phyloP scores from a whole-genome alignment of 768 basidiomycete species.

The Sistotremastrum suecicum region DNA sequence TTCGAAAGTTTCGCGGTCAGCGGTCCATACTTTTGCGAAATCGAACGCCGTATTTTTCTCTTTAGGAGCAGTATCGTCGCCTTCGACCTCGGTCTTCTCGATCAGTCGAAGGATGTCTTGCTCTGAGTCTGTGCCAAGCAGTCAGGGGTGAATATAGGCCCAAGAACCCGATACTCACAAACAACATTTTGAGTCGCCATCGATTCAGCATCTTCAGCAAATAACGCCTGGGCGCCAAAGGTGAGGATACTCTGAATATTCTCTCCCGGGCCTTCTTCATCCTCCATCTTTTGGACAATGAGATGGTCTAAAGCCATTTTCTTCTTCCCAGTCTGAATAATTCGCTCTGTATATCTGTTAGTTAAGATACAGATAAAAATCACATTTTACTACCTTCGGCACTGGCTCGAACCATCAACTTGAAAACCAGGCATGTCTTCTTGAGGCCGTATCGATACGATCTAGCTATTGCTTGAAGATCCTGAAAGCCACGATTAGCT shows the following conservation, averaged over 20 bases:
- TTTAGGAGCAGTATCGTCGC: constrained; percentile 32
- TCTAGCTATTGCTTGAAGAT: constrained; percentile 90
- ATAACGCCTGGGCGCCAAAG: constrained; percentile 77
- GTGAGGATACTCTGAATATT: constrained; percentile 84
- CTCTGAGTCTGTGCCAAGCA: constrained; percentile 43
- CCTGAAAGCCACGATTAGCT: constrained; percentile 25
- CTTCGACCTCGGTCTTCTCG: constrained; percentile 68
- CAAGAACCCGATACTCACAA: constrained; percentile 29
- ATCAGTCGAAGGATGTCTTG: constrained; percentile 78
- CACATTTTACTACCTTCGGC: constrained; percentile 52
- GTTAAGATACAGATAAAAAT: constrained; percentile 1
- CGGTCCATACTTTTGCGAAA: constrained; percentile 89
- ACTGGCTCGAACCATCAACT: constrained; percentile 88
- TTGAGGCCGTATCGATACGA: constrained; percentile 91
- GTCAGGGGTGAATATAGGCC: neutral
- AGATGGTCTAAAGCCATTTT: constrained; percentile 90
- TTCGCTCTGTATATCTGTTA: constrained; percentile 46
- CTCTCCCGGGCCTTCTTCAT: constrained; percentile 57
- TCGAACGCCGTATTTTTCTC: constrained; percentile 52
- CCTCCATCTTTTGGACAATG: constrained; percentile 93
- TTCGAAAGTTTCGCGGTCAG: constrained; percentile 57
- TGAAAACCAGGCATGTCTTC: constrained; percentile 91
- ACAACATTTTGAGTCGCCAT: constrained; percentile 43
- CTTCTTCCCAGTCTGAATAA: constrained; percentile 87
- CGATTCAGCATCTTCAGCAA: constrained; percentile 44